Conservation (phyloP, 2,329 filamentous ascomycete species). For the Clonostachys sp. region DNA sequence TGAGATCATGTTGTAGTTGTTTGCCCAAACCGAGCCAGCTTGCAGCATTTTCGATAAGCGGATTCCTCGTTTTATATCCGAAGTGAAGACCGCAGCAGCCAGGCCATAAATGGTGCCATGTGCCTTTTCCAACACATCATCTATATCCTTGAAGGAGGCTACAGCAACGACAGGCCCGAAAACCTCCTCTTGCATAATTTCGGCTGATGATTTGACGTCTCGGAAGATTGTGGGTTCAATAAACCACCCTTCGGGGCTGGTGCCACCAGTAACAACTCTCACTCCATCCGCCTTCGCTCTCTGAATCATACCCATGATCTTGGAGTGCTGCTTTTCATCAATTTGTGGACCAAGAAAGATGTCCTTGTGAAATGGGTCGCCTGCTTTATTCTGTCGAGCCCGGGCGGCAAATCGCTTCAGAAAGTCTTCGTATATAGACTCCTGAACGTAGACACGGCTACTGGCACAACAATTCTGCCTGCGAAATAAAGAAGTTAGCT, state of each 20-base stretch:
- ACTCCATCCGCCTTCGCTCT: conserved; percentile 38
- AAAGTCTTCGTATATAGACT: conserved; percentile 52
- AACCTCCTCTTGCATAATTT: conserved; percentile 42
- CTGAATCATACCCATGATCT: conserved; percentile 22
- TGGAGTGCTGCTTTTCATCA: conserved; percentile 31
- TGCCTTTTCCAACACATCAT: conserved; percentile 57
- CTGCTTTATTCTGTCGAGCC: conserved; percentile 42
- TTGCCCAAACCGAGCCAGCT: conserved; percentile 1
- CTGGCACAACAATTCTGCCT: conserved; percentile 4
- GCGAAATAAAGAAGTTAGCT: conserved; percentile 59
- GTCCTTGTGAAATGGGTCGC: conserved; percentile 34
- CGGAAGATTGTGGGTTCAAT: conserved; percentile 19
- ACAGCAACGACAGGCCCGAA: conserved; percentile 47
- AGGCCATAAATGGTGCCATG: conserved; percentile 47
- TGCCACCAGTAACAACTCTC: conserved; percentile 58
- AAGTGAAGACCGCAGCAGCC: conserved; percentile 49
- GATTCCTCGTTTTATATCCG: conserved; percentile 51
- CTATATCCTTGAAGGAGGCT: conserved; percentile 42
- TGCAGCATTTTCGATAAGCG: background rate
- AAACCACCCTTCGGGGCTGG: conserved; percentile 14
- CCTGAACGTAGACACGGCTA: conserved; percentile 51
- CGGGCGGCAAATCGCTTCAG: conserved; percentile 48
- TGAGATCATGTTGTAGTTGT: conserved; percentile 2
- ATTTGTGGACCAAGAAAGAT: conserved; percentile 50
- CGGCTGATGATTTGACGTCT: conserved; percentile 9